phyloP scores from a whole-genome alignment of 352 stramenopile species.

The Pythium plurisporium region DNA sequence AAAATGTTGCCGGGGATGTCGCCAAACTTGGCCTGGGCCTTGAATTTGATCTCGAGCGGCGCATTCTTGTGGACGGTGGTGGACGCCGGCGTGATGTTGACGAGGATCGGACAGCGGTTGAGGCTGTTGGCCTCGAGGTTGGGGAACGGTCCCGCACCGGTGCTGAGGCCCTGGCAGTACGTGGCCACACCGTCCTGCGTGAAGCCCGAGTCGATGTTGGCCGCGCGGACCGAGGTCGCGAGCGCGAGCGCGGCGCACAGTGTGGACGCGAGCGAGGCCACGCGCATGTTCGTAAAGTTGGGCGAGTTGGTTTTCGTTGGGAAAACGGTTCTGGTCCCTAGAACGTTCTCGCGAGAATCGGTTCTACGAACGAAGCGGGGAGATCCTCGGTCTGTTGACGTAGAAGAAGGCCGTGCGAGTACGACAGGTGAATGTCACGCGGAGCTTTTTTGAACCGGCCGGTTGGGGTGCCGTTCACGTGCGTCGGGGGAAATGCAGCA shows the following conservation, averaged over 20 bases:
- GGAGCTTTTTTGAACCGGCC: constrained; percentile 3
- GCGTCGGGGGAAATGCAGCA: too few relatives aligned
- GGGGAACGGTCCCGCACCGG: constrained; percentile 29
- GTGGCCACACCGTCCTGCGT: constrained; percentile 55
- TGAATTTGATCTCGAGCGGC: constrained; percentile 52
- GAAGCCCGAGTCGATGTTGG: constrained; percentile 65
- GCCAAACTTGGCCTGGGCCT: constrained; percentile 27
- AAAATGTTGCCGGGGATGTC: constrained; percentile 51
- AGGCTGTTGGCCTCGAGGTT: constrained; percentile 41
- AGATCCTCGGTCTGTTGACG: too few relatives aligned
- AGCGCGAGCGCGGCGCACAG: constrained; percentile 4
- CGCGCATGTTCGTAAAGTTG: constrained; percentile 6
- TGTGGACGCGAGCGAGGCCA: neutral
- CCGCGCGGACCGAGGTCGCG: constrained; percentile 5
- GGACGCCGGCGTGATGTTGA: constrained; percentile 42
- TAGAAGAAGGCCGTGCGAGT: too few relatives aligned
- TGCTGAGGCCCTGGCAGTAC: constrained; percentile 63
- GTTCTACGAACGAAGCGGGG: too few relatives aligned
- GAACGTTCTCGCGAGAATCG: too few relatives aligned
- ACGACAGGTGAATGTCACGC: neutral
- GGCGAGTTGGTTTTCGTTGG: neutral
- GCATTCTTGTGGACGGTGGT: constrained; percentile 48
- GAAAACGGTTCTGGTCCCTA: neutral
- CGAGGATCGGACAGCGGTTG: constrained; percentile 50
- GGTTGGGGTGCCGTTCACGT: neutral